A percentile compares a stretch with the other conserved stretches of the same genome.
phyloP scores from a whole-genome alignment of 108 stramenopile species.

The Poteriospumella lacustris region DNA sequence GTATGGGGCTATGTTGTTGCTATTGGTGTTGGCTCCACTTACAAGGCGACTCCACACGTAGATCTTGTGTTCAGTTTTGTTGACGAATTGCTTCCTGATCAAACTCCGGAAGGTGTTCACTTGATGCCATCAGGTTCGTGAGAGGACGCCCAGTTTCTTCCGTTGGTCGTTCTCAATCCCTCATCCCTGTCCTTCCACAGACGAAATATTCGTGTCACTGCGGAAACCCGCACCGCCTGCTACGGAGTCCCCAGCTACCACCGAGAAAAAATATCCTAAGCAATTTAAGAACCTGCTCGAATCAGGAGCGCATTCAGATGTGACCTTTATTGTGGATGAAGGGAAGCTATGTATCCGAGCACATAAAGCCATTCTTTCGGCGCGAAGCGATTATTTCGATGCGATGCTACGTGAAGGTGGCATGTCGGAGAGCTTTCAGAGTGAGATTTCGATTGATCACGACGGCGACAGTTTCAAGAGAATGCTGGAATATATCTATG shows the following conservation, averaged over 20 bases:
- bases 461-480: slow-evolving; percentile 70
- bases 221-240: neutral
- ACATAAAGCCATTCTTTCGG: slow-evolving; percentile 89
- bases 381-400: slow-evolving; percentile 92
- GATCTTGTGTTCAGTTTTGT: slow-evolving; percentile 27
- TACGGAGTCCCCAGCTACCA: too few species aligned
- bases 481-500: slow-evolving; percentile 88
- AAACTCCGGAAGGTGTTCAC: slow-evolving; percentile 22
- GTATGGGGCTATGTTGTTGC: too few species aligned
- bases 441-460: slow-evolving; percentile 66
- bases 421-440: slow-evolving; percentile 58
- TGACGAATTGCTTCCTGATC: slow-evolving; percentile 2
- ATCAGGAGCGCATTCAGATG: slow-evolving; percentile 41
- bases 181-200: neutral
- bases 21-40: too few species aligned
- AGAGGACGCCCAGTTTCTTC: neutral
- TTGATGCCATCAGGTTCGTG: slow-evolving; percentile 2
- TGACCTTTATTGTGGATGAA: neutral
- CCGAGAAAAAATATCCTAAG: too few species aligned
- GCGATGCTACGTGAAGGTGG: slow-evolving; percentile 78
- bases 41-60: too few species aligned
- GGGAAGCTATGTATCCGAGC: slow-evolving; percentile 55
- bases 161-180: neutral
- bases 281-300: slow-evolving; percentile 42
- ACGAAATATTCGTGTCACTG: neutral